Percentiles rank a stretch among this genome's conserved stretches.
Conservation (phyloP, 2,329 filamentous ascomycete species). For the Chaetomiaceae sp. region DNA sequence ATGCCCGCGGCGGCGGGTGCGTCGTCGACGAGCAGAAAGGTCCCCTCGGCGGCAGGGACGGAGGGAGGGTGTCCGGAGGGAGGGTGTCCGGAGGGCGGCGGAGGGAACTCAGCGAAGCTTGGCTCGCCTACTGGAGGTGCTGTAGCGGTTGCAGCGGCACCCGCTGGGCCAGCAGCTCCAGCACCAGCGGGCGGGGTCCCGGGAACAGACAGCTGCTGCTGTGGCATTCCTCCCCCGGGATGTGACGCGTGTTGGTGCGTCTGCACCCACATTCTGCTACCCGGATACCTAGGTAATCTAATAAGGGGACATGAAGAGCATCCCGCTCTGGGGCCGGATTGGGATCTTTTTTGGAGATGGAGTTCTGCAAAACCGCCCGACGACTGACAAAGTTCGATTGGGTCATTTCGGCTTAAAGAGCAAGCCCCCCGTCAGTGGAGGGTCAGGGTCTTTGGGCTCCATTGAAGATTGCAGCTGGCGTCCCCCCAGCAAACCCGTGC, state of each 20-base stretch:
- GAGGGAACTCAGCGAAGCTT: constrained; percentile 9
- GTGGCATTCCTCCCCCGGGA: constrained; percentile 15
- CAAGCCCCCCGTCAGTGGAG: no score
- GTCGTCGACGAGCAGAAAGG: constrained; percentile 28
- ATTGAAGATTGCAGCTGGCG: no score
- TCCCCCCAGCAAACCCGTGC: no score
- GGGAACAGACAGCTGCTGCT: constrained; percentile 16
- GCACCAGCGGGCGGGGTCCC: constrained; percentile 15
- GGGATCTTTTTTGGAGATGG: constrained; percentile 1
- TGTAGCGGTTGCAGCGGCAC: constrained; percentile 4
- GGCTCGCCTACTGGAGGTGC: constrained; percentile 13
- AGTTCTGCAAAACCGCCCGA: neutral
- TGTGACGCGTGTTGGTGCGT: constrained; percentile 24
- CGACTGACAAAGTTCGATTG: neutral
- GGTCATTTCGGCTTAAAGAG: neutral
- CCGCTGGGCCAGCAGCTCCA: neutral
- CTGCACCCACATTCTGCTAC: constrained; percentile 25
- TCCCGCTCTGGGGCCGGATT: constrained; percentile 13
- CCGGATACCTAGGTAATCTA: constrained; percentile 9
- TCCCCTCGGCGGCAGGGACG: constrained; percentile 22
- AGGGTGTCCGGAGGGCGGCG: no score
- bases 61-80: constrained; percentile 14
- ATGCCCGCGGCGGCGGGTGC: constrained; percentile 23
- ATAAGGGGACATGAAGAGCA: constrained; percentile 21
- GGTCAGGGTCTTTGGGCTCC: no score